A percentile compares a stretch with the other conserved stretches of the same genome.
Evolutionary conservation across 768 basidiomycete genomes (phyloP).

Genomic region (Boletus patriciae): DNA sequence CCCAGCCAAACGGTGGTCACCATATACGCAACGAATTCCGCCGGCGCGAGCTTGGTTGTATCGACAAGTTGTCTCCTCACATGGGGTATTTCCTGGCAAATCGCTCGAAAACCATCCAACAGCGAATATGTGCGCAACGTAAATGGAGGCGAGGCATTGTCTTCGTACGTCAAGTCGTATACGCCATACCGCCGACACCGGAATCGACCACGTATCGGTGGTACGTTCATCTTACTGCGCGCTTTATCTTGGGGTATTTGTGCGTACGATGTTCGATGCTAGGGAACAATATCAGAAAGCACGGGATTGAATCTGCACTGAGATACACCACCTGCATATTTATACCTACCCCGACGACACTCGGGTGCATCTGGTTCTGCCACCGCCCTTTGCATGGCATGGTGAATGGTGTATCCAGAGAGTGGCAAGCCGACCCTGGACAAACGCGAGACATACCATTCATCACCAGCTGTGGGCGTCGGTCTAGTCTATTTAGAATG

Average conservation of each 20-base stretch:
- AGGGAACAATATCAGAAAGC: background rate
- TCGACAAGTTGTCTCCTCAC: slow-evolving; percentile 15
- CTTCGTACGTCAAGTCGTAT: slow-evolving; percentile 26
- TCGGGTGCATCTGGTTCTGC: background rate
- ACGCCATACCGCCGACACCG: slow-evolving; percentile 20
- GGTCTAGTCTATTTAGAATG: background rate
- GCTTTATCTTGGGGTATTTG: background rate
- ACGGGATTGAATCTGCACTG: background rate
- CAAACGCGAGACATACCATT: background rate
- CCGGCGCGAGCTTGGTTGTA: slow-evolving; percentile 22
- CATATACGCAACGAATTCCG: slow-evolving; percentile 22
- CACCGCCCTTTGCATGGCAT: slow-evolving; percentile 5
- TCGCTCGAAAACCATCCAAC: background rate
- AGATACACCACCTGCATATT: slow-evolving; percentile 8
- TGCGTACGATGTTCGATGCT: background rate
- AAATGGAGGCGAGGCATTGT: background rate
- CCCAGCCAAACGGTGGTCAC: slow-evolving; percentile 32
- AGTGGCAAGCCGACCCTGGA: background rate
- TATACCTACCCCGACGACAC: slow-evolving; percentile 13
- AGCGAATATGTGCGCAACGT: background rate
- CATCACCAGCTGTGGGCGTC: slow-evolving; percentile 14
- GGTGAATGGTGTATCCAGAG: background rate
- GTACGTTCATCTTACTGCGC: background rate
- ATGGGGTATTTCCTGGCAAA: slow-evolving; percentile 3
- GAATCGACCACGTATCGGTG: background rate